Evolutionary conservation across 257 asterid genomes (phyloP).

Genomic region (Gynochthodes officinalis): DNA sequence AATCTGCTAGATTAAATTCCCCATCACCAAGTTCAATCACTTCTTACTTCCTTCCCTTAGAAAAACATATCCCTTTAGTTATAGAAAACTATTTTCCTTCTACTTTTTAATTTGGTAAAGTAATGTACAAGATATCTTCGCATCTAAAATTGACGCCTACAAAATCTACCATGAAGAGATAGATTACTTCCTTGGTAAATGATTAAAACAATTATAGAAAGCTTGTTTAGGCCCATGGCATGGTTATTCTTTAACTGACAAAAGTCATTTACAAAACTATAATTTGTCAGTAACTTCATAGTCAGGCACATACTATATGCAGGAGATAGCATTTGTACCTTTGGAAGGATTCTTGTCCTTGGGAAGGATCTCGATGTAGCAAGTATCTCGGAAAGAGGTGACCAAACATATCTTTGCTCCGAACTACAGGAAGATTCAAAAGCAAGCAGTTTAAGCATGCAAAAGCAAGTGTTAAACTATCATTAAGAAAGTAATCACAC

Average conservation of each 20-base stretch:
- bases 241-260: background rate
- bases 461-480: background rate
- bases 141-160: background rate
- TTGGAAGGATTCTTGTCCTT: conserved; percentile 49
- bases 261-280: background rate
- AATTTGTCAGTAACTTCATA: background rate
- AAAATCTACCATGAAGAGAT: background rate
- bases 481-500: background rate
- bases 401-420: conserved; percentile 80
- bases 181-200: background rate
- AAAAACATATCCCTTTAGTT: background rate
- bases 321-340: conserved; percentile 36
- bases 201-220: background rate
- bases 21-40: no score
- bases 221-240: background rate
- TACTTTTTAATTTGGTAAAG: background rate
- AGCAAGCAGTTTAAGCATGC: background rate
- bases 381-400: conserved; percentile 84
- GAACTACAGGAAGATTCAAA: conserved; percentile 42
- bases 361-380: conserved; percentile 87
- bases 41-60: background rate
- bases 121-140: background rate
- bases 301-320: background rate
- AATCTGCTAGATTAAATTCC: no score
- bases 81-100: background rate